Evolutionary conservation across 208 protist genomes (phyloP).

Genomic region (Leishmania martiniquensis): DNA sequence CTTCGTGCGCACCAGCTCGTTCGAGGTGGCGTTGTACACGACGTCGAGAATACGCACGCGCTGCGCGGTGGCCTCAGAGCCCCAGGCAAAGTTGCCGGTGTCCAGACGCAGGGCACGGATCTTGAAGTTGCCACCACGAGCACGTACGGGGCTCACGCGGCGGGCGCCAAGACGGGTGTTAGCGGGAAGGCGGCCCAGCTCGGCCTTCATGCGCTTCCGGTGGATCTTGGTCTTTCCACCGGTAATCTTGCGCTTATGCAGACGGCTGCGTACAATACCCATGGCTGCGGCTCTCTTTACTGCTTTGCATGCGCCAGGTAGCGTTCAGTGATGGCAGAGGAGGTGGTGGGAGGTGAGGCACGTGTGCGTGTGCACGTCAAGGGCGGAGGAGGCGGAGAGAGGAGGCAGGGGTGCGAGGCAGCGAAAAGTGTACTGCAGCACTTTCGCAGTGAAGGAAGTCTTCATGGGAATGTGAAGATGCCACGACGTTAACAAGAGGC

Average conservation of each 20-base stretch:
- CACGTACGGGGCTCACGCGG: conserved; percentile 95
- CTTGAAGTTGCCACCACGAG: conserved; percentile 98
- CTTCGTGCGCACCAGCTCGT: conserved; percentile 99
- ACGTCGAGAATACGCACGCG: conserved; percentile 98
- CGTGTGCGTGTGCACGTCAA: neutral
- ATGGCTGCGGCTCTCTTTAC: conserved; percentile 56
- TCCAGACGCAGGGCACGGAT: conserved; percentile 98
- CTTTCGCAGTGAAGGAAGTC: neutral
- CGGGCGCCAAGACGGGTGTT: conserved; percentile 96
- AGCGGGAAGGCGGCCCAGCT: conserved; percentile 96
- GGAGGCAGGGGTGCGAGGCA: neutral
- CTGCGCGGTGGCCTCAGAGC: conserved; percentile 85
- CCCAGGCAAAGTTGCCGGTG: conserved; percentile 99
- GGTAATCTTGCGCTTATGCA: conserved; percentile 98
- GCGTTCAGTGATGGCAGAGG: neutral
- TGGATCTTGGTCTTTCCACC: conserved; percentile 95
- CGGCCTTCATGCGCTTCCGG: conserved; percentile 97
- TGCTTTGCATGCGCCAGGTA: neutral
- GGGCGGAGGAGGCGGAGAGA: neutral
- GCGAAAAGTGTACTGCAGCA: neutral
- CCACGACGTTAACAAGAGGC: neutral
- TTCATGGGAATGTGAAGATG: neutral
- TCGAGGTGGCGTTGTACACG: conserved; percentile 99
- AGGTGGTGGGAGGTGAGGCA: neutral
- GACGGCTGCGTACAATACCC: conserved; percentile 97